A percentile compares a stretch with the other conserved stretches of the same genome.
Conservation (phyloP, 441 rosid genomes). For the Pelargonium australe region DNA sequence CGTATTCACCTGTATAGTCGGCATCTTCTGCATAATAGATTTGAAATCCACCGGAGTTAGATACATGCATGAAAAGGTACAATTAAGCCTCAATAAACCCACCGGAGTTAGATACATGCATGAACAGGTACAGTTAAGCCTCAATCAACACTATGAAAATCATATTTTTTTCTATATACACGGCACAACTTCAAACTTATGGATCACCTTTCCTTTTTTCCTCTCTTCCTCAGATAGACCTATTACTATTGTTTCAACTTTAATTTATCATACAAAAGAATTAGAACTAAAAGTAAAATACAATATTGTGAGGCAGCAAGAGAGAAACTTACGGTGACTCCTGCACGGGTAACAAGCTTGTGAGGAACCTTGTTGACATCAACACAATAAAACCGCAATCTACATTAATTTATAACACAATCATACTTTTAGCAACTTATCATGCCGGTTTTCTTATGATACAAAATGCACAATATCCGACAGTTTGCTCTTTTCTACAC, state of each 20-base stretch:
- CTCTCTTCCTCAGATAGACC: neutral
- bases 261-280: neutral
- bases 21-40: conserved; percentile 61
- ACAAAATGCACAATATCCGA: neutral
- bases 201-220: neutral
- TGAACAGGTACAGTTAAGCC: conserved; percentile 15
- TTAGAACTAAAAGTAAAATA: neutral
- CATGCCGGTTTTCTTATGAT: neutral
- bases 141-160: conserved; percentile 21
- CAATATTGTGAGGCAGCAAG: neutral
- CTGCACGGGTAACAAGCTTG: conserved; percentile 65
- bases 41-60: conserved; percentile 14
- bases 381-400: conserved; percentile 62
- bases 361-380: conserved; percentile 80
- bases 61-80: conserved; percentile 22
- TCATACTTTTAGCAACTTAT: neutral
- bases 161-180: neutral
- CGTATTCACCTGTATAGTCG: conserved; percentile 63
- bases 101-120: conserved; percentile 21
- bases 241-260: neutral
- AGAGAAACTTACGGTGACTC: conserved; percentile 59
- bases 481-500: neutral
- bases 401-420: conserved; percentile 22
- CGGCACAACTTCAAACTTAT: neutral
- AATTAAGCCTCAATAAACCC: conserved; percentile 14